Evolutionary conservation across 768 basidiomycete genomes (phyloP).

Genomic region (Trametes meyenii): DNA sequence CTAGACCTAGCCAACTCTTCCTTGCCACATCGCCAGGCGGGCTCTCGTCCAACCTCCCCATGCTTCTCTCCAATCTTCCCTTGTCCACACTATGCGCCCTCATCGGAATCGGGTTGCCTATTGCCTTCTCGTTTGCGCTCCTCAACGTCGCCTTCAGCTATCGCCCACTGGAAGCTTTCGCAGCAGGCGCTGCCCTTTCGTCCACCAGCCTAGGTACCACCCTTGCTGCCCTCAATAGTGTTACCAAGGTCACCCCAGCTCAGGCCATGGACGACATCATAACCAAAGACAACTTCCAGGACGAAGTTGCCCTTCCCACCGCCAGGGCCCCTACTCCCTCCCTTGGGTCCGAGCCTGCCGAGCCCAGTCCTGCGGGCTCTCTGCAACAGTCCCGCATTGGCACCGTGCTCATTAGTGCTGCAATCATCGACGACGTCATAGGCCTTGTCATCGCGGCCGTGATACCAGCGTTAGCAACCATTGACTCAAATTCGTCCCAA

Average conservation of each 20-base stretch:
- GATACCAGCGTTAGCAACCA: constrained; percentile 43
- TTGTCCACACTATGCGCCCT: constrained; percentile 53
- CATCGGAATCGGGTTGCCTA: constrained; percentile 54
- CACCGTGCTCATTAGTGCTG: constrained; percentile 60
- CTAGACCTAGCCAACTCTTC: constrained; percentile 37
- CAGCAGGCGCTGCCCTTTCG: constrained; percentile 62
- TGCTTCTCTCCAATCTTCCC: constrained; percentile 48
- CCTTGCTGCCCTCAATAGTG: constrained; percentile 53
- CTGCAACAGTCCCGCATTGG: constrained; percentile 54
- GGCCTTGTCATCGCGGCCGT: constrained; percentile 63
- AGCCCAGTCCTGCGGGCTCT: neutral
- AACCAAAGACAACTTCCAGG: neutral
- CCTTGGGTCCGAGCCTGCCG: constrained; percentile 29
- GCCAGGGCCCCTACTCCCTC: neutral
- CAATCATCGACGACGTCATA: constrained; percentile 66
- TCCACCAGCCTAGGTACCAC: constrained; percentile 72
- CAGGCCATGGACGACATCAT: neutral
- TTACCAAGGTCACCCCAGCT: neutral
- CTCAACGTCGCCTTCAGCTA: constrained; percentile 46
- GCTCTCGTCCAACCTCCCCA: constrained; percentile 49
- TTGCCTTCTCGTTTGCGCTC: constrained; percentile 51
- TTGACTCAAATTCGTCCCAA: constrained; percentile 10
- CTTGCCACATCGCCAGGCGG: constrained; percentile 54
- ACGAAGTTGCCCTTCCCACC: neutral
- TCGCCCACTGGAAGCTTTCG: constrained; percentile 51